Conservation (phyloP, 148 eudicot species). For the Diospyros kaki region DNA sequence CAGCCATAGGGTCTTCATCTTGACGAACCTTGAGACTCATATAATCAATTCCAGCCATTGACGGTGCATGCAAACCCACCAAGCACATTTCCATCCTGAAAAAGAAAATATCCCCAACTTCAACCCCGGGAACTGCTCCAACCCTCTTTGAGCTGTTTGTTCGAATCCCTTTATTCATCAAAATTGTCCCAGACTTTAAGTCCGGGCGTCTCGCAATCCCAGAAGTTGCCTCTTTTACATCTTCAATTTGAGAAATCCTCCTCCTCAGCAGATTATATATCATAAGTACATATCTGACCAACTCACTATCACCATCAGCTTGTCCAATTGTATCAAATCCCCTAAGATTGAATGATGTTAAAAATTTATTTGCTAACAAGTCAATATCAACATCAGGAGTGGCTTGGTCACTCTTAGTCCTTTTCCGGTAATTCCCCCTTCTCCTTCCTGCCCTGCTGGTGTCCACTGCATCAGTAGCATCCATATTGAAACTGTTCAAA, state of each 20-base stretch:
- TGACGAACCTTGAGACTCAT: slow-evolving; percentile 37
- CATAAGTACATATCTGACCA: slow-evolving; percentile 40
- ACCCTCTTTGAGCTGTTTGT: slow-evolving; percentile 63
- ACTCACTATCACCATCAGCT: slow-evolving; percentile 57
- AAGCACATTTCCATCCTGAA: slow-evolving; percentile 92
- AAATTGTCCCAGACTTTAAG: slow-evolving; percentile 43
- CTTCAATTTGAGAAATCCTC: slow-evolving; percentile 64
- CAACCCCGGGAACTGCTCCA: slow-evolving; percentile 79
- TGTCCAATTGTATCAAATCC: slow-evolving; percentile 34
- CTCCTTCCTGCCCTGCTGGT: slow-evolving; percentile 15
- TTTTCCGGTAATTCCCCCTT: slow-evolving; percentile 28
- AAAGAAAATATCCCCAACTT: slow-evolving; percentile 84
- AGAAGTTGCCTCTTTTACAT: slow-evolving; percentile 43
- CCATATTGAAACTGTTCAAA: slow-evolving; percentile 18
- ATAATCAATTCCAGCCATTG: slow-evolving; percentile 95
- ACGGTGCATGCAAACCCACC: slow-evolving; percentile 81
- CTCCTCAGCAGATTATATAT: slow-evolving; percentile 65
- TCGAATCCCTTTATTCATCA: slow-evolving; percentile 67
- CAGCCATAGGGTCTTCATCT: slow-evolving; percentile 80
- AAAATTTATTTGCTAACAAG: slow-evolving; percentile 20
- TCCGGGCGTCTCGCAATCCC: slow-evolving; percentile 62
- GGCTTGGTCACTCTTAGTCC: slow-evolving; percentile 21
- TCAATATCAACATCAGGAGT: slow-evolving; percentile 28
- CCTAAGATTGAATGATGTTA: slow-evolving; percentile 36
- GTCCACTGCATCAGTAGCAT: slow-evolving; percentile 19